Evolutionary conservation across 257 asterid species (phyloP).

Genomic region (Coffea canephora): DNA sequence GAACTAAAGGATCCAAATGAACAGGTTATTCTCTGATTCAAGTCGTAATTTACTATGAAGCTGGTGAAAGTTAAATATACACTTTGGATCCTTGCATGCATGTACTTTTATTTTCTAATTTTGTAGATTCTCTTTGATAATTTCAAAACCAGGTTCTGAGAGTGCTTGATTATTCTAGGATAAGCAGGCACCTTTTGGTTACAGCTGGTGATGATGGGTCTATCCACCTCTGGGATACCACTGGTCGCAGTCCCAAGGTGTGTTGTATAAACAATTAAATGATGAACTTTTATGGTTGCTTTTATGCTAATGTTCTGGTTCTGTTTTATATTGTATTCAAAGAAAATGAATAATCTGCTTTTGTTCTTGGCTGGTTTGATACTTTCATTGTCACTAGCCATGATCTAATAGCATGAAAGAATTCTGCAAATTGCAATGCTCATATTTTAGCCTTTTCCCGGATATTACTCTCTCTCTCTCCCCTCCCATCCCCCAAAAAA

Average conservation of each 20-base stretch:
- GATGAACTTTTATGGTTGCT: constrained; percentile 18
- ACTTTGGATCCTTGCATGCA: constrained; percentile 16
- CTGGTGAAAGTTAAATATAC: constrained; percentile 12
- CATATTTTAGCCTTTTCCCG: constrained; percentile 14
- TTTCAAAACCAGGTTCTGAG: constrained; percentile 75
- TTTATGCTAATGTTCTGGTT: background rate
- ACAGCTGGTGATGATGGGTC: constrained; percentile 99
- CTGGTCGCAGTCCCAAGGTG: constrained; percentile 95
- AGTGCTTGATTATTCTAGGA: constrained; percentile 90
- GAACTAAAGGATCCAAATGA: constrained; percentile 92
- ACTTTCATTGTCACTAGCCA: background rate
- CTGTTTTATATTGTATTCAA: background rate
- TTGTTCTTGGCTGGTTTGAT: background rate
- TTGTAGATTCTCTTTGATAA: constrained; percentile 29
- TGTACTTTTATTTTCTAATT: constrained; percentile 28
- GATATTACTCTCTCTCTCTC: constrained; percentile 2
- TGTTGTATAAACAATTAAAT: constrained; percentile 18
- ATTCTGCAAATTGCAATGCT: constrained; percentile 8
- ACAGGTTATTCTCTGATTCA: constrained; percentile 56
- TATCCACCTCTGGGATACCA: constrained; percentile 94
- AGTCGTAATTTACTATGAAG: constrained; percentile 13
- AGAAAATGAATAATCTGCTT: background rate
- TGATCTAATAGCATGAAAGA: background rate
- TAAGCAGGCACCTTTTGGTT: constrained; percentile 93
- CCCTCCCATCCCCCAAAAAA: background rate